Evolutionary conservation across 768 basidiomycete species (phyloP).

Genomic region (Calocybe indica): DNA sequence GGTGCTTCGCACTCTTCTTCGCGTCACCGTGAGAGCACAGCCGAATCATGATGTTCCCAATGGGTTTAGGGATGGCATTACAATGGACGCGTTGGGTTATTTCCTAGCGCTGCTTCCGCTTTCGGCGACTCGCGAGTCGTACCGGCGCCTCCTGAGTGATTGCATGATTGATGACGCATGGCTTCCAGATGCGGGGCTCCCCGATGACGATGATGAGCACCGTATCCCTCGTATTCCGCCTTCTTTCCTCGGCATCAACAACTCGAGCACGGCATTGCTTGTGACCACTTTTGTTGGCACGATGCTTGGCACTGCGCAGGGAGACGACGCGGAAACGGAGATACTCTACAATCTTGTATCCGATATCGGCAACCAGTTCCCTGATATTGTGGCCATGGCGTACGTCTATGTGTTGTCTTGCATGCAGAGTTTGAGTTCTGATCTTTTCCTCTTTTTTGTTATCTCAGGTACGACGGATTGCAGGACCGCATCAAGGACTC

Average conservation of each 20-base stretch:
- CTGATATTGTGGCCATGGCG: conserved; percentile 69
- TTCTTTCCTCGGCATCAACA: conserved; percentile 54
- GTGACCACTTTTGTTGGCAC: conserved; percentile 70
- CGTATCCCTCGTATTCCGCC: conserved; percentile 50
- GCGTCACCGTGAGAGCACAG: conserved; percentile 47
- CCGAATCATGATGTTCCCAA: conserved; percentile 24
- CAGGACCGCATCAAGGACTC: conserved; percentile 71
- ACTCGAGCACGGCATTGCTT: conserved; percentile 63
- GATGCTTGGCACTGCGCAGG: conserved; percentile 69
- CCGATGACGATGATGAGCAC: conserved; percentile 31
- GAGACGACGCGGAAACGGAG: conserved; percentile 77
- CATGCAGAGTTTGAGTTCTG: conserved; percentile 7
- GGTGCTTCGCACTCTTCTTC: conserved; percentile 57
- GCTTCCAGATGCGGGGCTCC: conserved; percentile 32
- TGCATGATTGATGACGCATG: conserved; percentile 47
- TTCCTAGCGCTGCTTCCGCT: conserved; percentile 74
- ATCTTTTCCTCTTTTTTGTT: background rate
- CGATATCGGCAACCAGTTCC: conserved; percentile 60
- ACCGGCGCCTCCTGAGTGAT: conserved; percentile 57
- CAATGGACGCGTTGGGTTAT: conserved; percentile 64
- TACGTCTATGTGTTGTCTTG: conserved; percentile 33
- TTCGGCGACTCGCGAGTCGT: conserved; percentile 50
- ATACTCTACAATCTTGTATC: conserved; percentile 74
- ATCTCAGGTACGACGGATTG: conserved; percentile 62
- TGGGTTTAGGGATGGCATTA: conserved; percentile 38